These are phyloP conservation scores for Petrea volubilis DNA, from an alignment of 257 asterid genomes.

Conservation along the genomic window DNA sequence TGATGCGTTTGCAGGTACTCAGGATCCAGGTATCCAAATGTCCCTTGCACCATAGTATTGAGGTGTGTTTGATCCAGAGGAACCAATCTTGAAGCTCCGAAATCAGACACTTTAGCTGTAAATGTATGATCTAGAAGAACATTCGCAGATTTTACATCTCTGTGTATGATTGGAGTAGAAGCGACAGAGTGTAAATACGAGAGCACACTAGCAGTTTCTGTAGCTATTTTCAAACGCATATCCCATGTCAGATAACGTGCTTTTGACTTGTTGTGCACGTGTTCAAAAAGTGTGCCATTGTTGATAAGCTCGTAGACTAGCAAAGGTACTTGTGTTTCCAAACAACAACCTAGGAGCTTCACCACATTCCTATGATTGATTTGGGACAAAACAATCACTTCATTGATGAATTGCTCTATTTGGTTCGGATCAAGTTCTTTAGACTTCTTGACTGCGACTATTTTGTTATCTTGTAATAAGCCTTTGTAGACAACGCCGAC, in stretches of 20 bases:
- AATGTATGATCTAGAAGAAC: too few species aligned
- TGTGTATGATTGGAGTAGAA: slow-evolving; percentile 45
- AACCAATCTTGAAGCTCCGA: too few species aligned
- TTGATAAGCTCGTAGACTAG: slow-evolving; percentile 35
- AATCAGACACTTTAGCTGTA: too few species aligned
- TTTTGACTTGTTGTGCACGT: slow-evolving; percentile 10
- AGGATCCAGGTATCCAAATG: too few species aligned
- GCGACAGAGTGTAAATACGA: slow-evolving; percentile 41
- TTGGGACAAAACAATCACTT: too few species aligned
- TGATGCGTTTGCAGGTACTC: too few species aligned
- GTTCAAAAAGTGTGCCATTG: slow-evolving; percentile 19
- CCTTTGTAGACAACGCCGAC: slow-evolving; percentile 29
- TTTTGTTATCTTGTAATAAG: not conserved
- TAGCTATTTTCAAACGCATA: slow-evolving; percentile 30
- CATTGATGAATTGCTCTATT: too few species aligned
- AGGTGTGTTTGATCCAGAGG: too few species aligned
- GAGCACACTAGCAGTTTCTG: slow-evolving; percentile 41
- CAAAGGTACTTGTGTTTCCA: too few species aligned
- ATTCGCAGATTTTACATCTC: slow-evolving; percentile 48
- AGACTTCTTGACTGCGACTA: slow-evolving; percentile 33
- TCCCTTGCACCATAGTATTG: too few species aligned
- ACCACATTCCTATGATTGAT: too few species aligned
- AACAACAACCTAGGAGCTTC: too few species aligned
- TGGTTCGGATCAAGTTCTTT: slow-evolving; percentile 33
- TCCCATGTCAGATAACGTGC: slow-evolving; percentile 30